These are phyloP conservation scores for Afroboletus lepidellus DNA, from an alignment of 1,284 basidiomycete genomes.

Conservation along the genomic window DNA sequence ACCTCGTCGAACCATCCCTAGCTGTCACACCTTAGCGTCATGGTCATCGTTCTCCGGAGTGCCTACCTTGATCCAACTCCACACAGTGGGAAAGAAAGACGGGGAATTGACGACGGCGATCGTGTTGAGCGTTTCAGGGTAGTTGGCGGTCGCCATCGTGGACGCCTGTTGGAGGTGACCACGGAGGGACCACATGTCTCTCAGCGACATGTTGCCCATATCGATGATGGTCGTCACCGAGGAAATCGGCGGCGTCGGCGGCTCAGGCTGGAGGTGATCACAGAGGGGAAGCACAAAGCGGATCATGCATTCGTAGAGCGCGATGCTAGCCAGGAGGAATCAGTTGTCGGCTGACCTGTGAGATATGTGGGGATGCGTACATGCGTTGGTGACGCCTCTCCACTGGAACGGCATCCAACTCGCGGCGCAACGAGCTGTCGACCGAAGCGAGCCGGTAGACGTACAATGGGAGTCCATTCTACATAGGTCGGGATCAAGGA, in stretches of 20 bases:
- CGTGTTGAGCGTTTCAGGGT: slow-evolving; percentile 69
- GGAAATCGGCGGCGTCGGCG: slow-evolving; percentile 58
- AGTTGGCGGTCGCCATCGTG: slow-evolving; percentile 70
- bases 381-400: slow-evolving; percentile 67
- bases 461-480: slow-evolving; percentile 71
- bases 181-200: slow-evolving; percentile 65
- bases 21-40: background rate
- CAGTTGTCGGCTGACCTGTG: background rate
- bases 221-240: slow-evolving; percentile 75
- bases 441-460: slow-evolving; percentile 68
- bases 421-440: slow-evolving; percentile 50
- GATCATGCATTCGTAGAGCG: slow-evolving; percentile 64
- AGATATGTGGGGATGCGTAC: slow-evolving; percentile 41
- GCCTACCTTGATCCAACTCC: slow-evolving; percentile 74
- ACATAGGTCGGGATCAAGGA: background rate
- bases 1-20: slow-evolving; percentile 76
- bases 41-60: background rate
- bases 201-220: slow-evolving; percentile 57
- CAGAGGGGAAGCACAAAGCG: slow-evolving; percentile 66
- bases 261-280: slow-evolving; percentile 57
- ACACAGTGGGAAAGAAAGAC: slow-evolving; percentile 72
- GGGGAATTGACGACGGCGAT: slow-evolving; percentile 75
- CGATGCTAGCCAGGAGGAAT: slow-evolving; percentile 36
- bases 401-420: slow-evolving; percentile 52
- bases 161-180: slow-evolving; percentile 72